Conservation (phyloP, 2,329 filamentous ascomycete genomes). For the Ophiosphaerella herpotricha region DNA sequence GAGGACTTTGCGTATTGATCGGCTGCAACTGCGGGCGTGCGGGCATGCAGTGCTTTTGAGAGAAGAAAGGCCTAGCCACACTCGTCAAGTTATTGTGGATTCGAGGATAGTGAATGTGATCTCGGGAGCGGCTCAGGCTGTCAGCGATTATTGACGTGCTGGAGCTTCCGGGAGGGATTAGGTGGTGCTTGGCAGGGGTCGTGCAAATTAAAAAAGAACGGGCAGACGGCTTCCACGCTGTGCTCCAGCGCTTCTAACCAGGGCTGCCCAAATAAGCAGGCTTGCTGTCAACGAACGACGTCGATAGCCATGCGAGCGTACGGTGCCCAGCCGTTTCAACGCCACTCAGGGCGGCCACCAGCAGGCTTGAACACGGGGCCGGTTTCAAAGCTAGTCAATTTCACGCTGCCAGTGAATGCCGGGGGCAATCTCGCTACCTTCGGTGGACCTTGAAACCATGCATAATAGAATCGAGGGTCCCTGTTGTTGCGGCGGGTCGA, state of each 20-base stretch:
- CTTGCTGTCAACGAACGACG: slow-evolving; percentile 15
- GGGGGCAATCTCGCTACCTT: slow-evolving; percentile 16
- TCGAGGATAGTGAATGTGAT: not conserved
- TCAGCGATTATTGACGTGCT: slow-evolving; percentile 8
- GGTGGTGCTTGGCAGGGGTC: slow-evolving; percentile 27
- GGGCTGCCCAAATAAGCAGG: slow-evolving; percentile 7
- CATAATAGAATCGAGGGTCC: slow-evolving; percentile 6
- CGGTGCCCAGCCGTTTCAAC: slow-evolving; percentile 25
- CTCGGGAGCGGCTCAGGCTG: slow-evolving; percentile 1
- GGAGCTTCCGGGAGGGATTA: slow-evolving; percentile 17
- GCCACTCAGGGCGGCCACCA: slow-evolving; percentile 27
- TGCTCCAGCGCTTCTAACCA: slow-evolving; percentile 4
- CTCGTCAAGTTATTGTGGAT: not conserved
- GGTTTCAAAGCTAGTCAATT: slow-evolving; percentile 18
- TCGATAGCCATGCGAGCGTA: slow-evolving; percentile 12
- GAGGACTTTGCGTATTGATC: slow-evolving; percentile 16
- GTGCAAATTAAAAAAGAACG: slow-evolving; percentile 20
- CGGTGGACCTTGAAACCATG: slow-evolving; percentile 14
- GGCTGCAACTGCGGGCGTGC: slow-evolving; percentile 23
- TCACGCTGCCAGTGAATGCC: slow-evolving; percentile 13
- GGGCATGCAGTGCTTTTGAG: slow-evolving; percentile 13
- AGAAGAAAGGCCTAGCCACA: slow-evolving; percentile 1
- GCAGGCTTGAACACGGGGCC: slow-evolving; percentile 25
- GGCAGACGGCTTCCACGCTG: slow-evolving; percentile 11
- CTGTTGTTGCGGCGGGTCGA: not conserved